Conservation (phyloP, 164 flowering plant genomes). For the Tetracentron sinense region DNA sequence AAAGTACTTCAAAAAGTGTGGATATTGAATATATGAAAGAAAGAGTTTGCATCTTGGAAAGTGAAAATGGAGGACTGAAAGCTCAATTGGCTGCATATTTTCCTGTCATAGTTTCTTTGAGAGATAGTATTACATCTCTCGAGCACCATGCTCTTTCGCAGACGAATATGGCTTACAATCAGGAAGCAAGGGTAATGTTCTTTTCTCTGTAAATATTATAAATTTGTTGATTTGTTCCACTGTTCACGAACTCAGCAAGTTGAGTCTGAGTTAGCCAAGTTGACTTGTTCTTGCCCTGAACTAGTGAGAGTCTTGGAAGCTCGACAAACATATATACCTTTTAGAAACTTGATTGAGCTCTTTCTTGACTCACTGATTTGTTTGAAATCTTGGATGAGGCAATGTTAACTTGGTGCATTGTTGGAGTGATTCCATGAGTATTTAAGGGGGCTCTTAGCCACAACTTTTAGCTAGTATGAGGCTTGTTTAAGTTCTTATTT, state of each 20-base stretch:
- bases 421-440: no score
- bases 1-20: slow-evolving; percentile 30
- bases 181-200: slow-evolving; percentile 35
- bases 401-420: no score
- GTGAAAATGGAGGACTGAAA: slow-evolving; percentile 50
- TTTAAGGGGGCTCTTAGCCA: no score
- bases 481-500: no score
- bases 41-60: slow-evolving; percentile 46
- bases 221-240: neutral
- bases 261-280: neutral
- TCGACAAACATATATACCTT: no score
- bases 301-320: neutral
- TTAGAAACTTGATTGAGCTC: no score
- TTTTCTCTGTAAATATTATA: neutral
- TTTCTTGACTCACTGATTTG: no score
- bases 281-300: neutral
- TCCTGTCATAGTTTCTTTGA: slow-evolving; percentile 50
- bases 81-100: slow-evolving; percentile 46
- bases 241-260: no score
- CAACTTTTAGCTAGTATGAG: no score
- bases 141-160: slow-evolving; percentile 42
- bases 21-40: slow-evolving; percentile 52
- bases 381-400: no score
- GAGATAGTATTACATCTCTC: slow-evolving; percentile 49
- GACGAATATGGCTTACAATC: slow-evolving; percentile 17